phyloP scores from a whole-genome alignment of 148 eudicot species.

The Pouteria glomerata region DNA sequence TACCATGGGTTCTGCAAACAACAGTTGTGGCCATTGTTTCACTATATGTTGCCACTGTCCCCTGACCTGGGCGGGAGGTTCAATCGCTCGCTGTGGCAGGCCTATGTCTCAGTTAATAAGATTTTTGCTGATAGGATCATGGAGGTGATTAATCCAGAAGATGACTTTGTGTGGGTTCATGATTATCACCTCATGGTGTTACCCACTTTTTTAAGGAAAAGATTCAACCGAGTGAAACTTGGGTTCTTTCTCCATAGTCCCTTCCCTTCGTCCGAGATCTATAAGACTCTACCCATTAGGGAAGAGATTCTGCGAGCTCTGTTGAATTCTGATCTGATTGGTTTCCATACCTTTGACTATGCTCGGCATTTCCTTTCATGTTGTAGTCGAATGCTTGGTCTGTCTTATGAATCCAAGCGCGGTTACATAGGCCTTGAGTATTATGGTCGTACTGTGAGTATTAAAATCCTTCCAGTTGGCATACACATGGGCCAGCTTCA shows the following conservation, averaged over 20 bases:
- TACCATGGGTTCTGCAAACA: constrained; percentile 49
- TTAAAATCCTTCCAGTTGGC: constrained; percentile 46
- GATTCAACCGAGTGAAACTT: constrained; percentile 41
- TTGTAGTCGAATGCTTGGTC: constrained; percentile 45
- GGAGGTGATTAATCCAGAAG: constrained; percentile 54
- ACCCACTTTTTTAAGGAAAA: constrained; percentile 48
- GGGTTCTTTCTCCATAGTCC: constrained; percentile 52
- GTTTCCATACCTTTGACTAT: constrained; percentile 46
- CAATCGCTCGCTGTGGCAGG: constrained; percentile 43
- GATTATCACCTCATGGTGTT: constrained; percentile 49
- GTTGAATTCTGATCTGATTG: constrained; percentile 44
- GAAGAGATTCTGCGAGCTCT: constrained; percentile 44
- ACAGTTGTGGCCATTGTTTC: constrained; percentile 47
- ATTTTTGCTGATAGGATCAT: constrained; percentile 49
- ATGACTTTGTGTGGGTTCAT: constrained; percentile 47
- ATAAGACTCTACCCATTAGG: constrained; percentile 41
- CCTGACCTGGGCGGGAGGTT: constrained; percentile 46
- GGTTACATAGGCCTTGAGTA: constrained; percentile 49
- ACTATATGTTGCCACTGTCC: constrained; percentile 45
- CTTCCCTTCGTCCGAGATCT: constrained; percentile 45
- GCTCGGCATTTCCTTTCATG: constrained; percentile 50
- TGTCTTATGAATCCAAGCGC: constrained; percentile 44
- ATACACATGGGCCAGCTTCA: constrained; percentile 46
- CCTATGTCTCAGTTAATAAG: constrained; percentile 47
- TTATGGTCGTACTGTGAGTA: constrained; percentile 45